phyloP scores from a whole-genome alignment of 2,329 filamentous ascomycete species.

The Exserohilum turcica region DNA sequence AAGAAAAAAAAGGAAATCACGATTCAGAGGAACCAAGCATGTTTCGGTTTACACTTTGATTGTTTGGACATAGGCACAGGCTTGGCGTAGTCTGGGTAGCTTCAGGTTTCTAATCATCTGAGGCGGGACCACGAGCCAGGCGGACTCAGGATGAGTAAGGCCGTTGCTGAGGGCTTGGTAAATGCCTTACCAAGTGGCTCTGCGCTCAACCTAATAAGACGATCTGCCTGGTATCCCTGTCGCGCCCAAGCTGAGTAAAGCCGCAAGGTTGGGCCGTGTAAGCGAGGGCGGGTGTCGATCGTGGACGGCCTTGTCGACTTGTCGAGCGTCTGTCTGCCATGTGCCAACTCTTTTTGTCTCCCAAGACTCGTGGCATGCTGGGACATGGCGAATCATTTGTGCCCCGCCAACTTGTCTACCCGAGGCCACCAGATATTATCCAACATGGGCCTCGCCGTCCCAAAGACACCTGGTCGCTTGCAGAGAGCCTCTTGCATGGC shows the following conservation, averaged over 20 bases:
- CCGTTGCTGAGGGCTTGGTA: slow-evolving; percentile 6
- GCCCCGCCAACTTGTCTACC: not conserved
- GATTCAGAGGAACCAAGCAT: not conserved
- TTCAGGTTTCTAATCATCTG: not conserved
- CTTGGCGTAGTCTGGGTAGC: not conserved
- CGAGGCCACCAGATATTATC: not conserved
- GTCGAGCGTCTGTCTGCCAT: slow-evolving; percentile 4
- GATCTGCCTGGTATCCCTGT: slow-evolving; percentile 9
- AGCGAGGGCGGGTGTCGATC: slow-evolving; percentile 6
- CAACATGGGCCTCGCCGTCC: not conserved
- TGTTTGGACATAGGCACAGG: not conserved
- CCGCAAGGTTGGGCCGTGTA: slow-evolving; percentile 6
- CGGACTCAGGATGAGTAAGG: slow-evolving; percentile 10
- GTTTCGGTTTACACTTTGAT: not conserved
- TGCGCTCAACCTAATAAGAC: not conserved
- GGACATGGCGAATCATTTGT: not conserved
- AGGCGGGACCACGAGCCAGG: not conserved
- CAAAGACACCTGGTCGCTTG: no score
- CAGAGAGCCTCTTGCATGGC: not conserved
- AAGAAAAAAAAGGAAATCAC: no score
- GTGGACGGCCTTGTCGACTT: not conserved
- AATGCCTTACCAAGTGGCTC: not conserved
- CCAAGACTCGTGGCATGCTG: not conserved
- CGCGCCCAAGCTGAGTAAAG: slow-evolving; percentile 10
- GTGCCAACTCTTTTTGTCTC: not conserved